phyloP scores from a whole-genome alignment of 805 yeast species.

The Yamadazyma olivae region DNA sequence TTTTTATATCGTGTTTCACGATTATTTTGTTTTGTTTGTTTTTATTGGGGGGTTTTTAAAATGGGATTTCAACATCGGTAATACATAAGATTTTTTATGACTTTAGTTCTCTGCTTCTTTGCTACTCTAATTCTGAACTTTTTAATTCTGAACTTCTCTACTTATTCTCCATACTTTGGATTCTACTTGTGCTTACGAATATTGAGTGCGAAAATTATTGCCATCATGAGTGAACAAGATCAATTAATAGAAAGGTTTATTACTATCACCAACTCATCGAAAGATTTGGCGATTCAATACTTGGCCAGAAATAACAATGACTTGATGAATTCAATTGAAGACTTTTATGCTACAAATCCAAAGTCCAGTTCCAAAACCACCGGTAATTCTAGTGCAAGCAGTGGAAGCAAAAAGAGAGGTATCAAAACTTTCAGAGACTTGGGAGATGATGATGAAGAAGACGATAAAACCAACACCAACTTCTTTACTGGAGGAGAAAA shows the following conservation, averaged over 20 bases:
- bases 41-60: constrained; percentile 31
- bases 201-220: constrained; percentile 6
- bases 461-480: constrained; percentile 51
- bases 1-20: constrained; percentile 6
- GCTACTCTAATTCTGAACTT: no score
- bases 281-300: constrained; percentile 38
- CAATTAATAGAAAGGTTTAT: constrained; percentile 33
- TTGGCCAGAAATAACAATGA: constrained; percentile 34
- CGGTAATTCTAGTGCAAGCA: constrained; percentile 3
- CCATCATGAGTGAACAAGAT: constrained; percentile 16
- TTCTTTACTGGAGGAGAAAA: constrained; percentile 72
- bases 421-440: constrained; percentile 39
- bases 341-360: constrained; percentile 28
- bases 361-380: constrained; percentile 2
- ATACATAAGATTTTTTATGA: constrained; percentile 9
- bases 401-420: constrained; percentile 14
- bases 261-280: constrained; percentile 32
- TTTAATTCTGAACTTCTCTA: no score
- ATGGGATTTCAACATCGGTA: constrained; percentile 52
- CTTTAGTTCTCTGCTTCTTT: no score
- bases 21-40: constrained; percentile 12
- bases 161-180: no score
- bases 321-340: constrained; percentile 39
- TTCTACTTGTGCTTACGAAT: no score
- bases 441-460: constrained; percentile 46